Percentiles rank a stretch among this genome's conserved stretches.
These are phyloP conservation scores for Neocucurbitaria cava DNA, from an alignment of 2,329 filamentous ascomycete genomes.

Conservation along the genomic window DNA sequence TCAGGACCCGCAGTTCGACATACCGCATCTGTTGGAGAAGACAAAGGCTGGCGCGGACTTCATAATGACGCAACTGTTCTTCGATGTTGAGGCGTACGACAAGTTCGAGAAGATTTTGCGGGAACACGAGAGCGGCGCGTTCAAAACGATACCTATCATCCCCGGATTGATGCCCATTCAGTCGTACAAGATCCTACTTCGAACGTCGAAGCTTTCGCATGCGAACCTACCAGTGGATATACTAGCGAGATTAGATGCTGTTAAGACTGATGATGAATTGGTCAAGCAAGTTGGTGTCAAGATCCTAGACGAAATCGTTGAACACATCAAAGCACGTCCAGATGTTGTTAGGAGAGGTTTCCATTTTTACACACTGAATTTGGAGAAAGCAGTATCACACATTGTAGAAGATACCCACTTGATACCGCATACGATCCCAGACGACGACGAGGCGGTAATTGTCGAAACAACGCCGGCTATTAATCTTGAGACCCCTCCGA, in stretches of 20 bases:
- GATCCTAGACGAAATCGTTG: constrained; percentile 83
- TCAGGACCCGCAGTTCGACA: constrained; percentile 69
- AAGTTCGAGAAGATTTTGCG: constrained; percentile 79
- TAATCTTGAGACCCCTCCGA: constrained; percentile 39
- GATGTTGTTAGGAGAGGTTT: constrained; percentile 67
- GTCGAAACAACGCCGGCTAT: constrained; percentile 55
- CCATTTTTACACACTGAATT: constrained; percentile 96
- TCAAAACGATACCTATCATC: constrained; percentile 87
- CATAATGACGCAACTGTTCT: constrained; percentile 98
- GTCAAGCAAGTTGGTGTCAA: constrained; percentile 82
- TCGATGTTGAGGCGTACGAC: constrained; percentile 83
- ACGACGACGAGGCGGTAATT: constrained; percentile 54
- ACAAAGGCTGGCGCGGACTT: constrained; percentile 92
- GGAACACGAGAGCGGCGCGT: constrained; percentile 81
- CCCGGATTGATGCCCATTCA: constrained; percentile 98
- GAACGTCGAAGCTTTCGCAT: constrained; percentile 93
- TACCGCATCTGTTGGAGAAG: constrained; percentile 91
- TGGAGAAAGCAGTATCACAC: constrained; percentile 95
- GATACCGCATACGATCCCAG: constrained; percentile 65
- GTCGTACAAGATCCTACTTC: constrained; percentile 92
- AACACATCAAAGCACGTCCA: constrained; percentile 73
- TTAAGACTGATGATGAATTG: constrained; percentile 80
- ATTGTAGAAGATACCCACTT: constrained; percentile 86
- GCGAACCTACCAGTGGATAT: constrained; percentile 78
- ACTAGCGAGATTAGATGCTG: constrained; percentile 72